Conservation (phyloP, 176 grass and related monocot species). For the Carex parvula region DNA sequence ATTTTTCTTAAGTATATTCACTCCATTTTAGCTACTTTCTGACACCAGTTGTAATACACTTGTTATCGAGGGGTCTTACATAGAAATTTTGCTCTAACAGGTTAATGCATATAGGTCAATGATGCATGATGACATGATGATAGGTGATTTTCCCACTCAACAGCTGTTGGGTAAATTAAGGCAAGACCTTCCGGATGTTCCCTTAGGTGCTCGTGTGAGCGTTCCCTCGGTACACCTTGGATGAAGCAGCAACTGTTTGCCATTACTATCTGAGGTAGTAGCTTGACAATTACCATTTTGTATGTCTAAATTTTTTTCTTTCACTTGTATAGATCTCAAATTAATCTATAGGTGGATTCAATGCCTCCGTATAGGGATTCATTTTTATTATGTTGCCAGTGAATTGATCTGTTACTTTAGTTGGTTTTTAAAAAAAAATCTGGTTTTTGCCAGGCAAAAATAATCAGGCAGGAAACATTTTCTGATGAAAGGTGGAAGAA, state of each 20-base stretch:
- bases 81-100: conserved; percentile 41
- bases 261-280: conserved; percentile 94
- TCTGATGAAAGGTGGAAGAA: conserved; percentile 98
- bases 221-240: conserved; percentile 74
- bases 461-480: conserved; percentile 67
- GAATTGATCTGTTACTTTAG: neutral
- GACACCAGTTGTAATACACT: conserved; percentile 7
- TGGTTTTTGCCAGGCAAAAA: conserved; percentile 65
- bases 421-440: neutral
- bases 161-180: conserved; percentile 86
- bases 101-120: conserved; percentile 82
- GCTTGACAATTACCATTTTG: neutral
- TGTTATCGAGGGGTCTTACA: conserved; percentile 19
- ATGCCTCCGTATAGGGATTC: too few species aligned
- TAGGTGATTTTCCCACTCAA: conserved; percentile 97
- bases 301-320: neutral
- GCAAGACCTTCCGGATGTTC: conserved; percentile 80
- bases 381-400: neutral
- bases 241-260: conserved; percentile 80
- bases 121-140: conserved; percentile 93
- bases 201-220: conserved; percentile 54
- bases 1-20: conserved; percentile 1
- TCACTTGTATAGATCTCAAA: neutral
- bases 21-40: neutral
- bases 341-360: too few species aligned